Base-by-base conservation (phyloP, 768 basidiomycete species). In the Kwoniella europaea region DNA sequence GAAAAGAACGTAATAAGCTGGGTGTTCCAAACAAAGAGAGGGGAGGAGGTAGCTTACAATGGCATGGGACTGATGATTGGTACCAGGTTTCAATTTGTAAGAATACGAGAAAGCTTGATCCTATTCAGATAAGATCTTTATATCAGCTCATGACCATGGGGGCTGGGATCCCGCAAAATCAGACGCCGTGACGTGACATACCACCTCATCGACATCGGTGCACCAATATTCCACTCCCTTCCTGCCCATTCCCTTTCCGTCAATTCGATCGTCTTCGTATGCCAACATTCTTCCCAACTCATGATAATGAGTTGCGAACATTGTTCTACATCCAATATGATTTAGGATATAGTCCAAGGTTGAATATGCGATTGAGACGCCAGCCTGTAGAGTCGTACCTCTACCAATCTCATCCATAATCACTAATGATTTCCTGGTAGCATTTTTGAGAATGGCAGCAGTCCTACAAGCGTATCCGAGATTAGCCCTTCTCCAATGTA, bases 321-420 rank as follows among this genome's bases (percentile, higher is more conserved):
- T 85, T n/a, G 92, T 87, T 18, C 94, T 89, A 79, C 91, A 93
- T 76, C 92, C 92, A 41, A 88, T 87, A 44, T 88, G 85, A 50
- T 89, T 84, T 20, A 98, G 87, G n/a, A 83, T 79, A 82, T 98
- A 90, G 76, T 95, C 90, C 43, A 95, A 86, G 2, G 93, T 90
- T 6, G 93, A 92, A 78, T 93, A 98, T 18, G 97, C 95, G 62
- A 98, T 92, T 0, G 96, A 93, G 15, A 98, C 83, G 10, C 96
- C 96, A 77, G 97, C 95, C 71, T 89, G 89, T 9, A 94, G 89
- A 0, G 94, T 94, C 5, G 96, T 98, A 43, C 96, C 96, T 75
- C 96, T 86, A 6, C 96, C 96, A n/a, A 99, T 94, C 63, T 99
- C 96, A 81, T 99, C 96, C 93, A 99, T 95, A 72, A 99, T 95